phyloP scores from a whole-genome alignment of 441 rosid genomes.

The Bocquillonia castaneifolia region DNA sequence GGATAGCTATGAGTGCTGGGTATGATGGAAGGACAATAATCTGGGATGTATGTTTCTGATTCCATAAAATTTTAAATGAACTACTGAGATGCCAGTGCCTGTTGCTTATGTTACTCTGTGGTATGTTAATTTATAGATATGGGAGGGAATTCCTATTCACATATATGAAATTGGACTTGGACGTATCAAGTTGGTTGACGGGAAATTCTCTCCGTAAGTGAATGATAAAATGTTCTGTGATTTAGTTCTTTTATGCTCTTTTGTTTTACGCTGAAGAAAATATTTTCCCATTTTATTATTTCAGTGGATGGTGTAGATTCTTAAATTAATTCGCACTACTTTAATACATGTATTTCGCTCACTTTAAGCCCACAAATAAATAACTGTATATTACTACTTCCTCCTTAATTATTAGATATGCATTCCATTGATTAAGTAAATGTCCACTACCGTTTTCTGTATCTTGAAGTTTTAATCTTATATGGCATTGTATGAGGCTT shows the following conservation, averaged over 20 bases:
- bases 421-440: not conserved
- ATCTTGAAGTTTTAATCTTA: constrained; percentile 1
- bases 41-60: constrained; percentile 86
- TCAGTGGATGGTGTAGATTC: not conserved
- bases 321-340: not conserved
- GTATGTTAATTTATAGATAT: constrained; percentile 55
- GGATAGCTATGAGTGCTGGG: constrained; percentile 99
- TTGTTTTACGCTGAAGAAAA: constrained; percentile 6
- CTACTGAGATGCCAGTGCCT: constrained; percentile 17
- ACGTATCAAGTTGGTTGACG: constrained; percentile 87
- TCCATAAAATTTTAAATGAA: constrained; percentile 16
- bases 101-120: constrained; percentile 24
- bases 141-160: constrained; percentile 93
- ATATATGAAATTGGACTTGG: constrained; percentile 85
- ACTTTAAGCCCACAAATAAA: not conserved
- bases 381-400: not conserved
- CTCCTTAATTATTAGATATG: not conserved
- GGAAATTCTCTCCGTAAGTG: constrained; percentile 98
- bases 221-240: not conserved
- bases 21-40: constrained; percentile 95
- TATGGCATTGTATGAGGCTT: not conserved
- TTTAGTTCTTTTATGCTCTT: constrained; percentile 9
- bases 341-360: not conserved
- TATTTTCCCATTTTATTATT: constrained; percentile 5
- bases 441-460: not conserved